Evolutionary conservation across 2,329 filamentous ascomycete genomes (phyloP), one percentile per base, ranked within the genome.

Genomic region (Claviceps arundinis): DNA sequence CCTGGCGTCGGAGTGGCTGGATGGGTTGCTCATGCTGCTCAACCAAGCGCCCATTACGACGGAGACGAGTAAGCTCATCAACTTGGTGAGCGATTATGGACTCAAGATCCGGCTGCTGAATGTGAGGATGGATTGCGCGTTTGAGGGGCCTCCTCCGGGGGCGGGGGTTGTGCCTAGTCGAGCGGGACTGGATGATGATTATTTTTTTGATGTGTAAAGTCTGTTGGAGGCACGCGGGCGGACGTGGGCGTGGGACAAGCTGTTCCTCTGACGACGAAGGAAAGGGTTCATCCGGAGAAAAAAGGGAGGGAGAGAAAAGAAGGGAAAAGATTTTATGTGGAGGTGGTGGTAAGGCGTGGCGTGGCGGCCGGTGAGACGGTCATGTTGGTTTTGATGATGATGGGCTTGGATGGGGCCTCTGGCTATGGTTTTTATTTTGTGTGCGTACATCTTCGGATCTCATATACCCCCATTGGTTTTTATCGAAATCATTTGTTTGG

Each of bases 1-100:
- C 57, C 72, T 93, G 47, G 93, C 93, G 9, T 94, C 89, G 0
- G 93, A 98, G 69, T 98, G 93, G 93, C 76, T 98, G 5, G 93
- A 98, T 65, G 93, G 93, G 1, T 71, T 98, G 57, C 76, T 97
- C 52, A 95, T 98, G 89, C 75, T 98, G 51, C 76, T 98, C 24
- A 89, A 94, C 63, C 93, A 98, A 68, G 82, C 90, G 54, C 93
- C 93, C 19, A 96, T 98, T 64, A 98, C 93, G n/a, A 81, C 89
- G 2, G 91, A 97, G 70, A 97, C 93, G 38, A 91, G 85, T 64
- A 94, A 93, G 67, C 72, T 97, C 56, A 84, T 96, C 51, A 82
- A 84, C 52, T 72, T 96, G 60, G 87, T 97, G 54, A 82, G 83
- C 62, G 87, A 94, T 59, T 97, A 95, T 64, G 90, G 93, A 4